Conservation (phyloP, 345 rosid genomes). For the Isatis tinctoria region DNA sequence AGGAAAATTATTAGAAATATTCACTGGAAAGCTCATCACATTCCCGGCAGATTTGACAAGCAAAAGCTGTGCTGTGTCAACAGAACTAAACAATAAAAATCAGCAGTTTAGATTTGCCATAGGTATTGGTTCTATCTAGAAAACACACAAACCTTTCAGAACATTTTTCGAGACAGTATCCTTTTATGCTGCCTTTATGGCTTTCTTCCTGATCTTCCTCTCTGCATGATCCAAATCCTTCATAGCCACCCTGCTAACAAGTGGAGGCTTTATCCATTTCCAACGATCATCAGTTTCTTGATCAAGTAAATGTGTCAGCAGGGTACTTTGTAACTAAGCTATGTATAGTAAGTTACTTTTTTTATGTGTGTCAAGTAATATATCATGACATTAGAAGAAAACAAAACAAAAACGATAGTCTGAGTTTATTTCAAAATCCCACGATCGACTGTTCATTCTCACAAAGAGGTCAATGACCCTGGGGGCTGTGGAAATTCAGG, state of each 20-base stretch:
- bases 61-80: neutral
- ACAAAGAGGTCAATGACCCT: slow-evolving; percentile 42
- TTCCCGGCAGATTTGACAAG: slow-evolving; percentile 38
- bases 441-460: slow-evolving; percentile 52
- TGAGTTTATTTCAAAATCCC: slow-evolving; percentile 65
- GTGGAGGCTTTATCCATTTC: slow-evolving; percentile 63
- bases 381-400: neutral
- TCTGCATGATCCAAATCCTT: slow-evolving; percentile 23
- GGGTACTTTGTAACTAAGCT: neutral
- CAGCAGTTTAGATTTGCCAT: neutral
- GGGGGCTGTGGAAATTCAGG: slow-evolving; percentile 47
- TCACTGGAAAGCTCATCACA: slow-evolving; percentile 57
- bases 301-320: neutral
- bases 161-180: slow-evolving; percentile 30
- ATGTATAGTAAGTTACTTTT: neutral
- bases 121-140: neutral
- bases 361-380: neutral
- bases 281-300: slow-evolving; percentile 46
- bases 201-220: slow-evolving; percentile 22
- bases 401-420: neutral
- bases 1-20: too few relatives aligned
- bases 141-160: slow-evolving; percentile 8
- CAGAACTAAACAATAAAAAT: neutral
- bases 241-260: slow-evolving; percentile 37
- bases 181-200: slow-evolving; percentile 21